Conservation (phyloP, 2,329 filamentous ascomycete genomes). For the Dactylellina parvicollis region DNA sequence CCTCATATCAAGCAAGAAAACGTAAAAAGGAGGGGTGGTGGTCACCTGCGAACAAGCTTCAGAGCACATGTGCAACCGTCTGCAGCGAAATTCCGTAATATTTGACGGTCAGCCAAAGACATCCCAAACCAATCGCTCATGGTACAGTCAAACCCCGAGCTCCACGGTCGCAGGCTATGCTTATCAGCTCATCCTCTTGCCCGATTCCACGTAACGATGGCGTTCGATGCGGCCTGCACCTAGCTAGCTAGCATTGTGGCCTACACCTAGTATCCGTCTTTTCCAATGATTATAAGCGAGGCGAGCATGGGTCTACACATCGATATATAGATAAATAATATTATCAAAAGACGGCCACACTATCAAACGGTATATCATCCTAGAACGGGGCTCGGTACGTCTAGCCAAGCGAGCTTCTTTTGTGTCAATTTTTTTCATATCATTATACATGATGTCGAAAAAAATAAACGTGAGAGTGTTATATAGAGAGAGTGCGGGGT, state of each 20-base stretch:
- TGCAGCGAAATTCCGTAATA: constrained; percentile 24
- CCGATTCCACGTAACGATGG: background rate
- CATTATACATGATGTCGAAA: constrained; percentile 46
- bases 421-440: constrained; percentile 41
- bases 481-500: constrained; percentile 28
- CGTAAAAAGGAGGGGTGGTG: no score
- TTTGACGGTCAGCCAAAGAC: background rate
- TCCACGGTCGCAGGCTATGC: background rate
- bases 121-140: constrained; percentile 4
- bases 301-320: background rate
- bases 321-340: background rate
- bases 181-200: constrained; percentile 18
- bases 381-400: constrained; percentile 21
- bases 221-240: background rate
- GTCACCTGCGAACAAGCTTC: constrained; percentile 25
- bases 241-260: no score
- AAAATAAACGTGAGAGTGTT: constrained; percentile 1
- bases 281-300: no score
- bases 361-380: background rate
- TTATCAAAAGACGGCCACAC: background rate
- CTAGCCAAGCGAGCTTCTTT: constrained; percentile 48
- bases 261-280: no score
- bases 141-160: background rate
- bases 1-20: constrained; percentile 32
- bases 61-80: constrained; percentile 28